Base-by-base conservation (phyloP, 345 rosid species). In the Lumnitzera racemosa region DNA sequence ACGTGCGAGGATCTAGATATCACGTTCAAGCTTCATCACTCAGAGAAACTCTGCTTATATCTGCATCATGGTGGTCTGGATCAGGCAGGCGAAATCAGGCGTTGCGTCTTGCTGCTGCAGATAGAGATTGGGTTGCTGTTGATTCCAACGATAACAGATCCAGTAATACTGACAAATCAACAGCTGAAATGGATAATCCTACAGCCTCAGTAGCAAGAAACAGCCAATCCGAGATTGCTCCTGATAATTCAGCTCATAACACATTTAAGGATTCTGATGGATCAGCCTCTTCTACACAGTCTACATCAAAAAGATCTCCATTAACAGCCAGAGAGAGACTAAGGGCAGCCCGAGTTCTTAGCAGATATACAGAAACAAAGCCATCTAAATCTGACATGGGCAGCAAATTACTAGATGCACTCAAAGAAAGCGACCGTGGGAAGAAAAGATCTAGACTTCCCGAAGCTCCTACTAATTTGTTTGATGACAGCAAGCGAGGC, bases 401-500 rank as follows among this genome's bases (percentile, higher is more conserved):
- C 41, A 89, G 85, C 66, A 89, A 78, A 17, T 80, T 87, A 16
- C 58, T 92, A 66, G 94, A 80, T 67, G 96, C 88, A 49, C 66
- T 89, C 62, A 85, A 77, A 56, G 94, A 80, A 65, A 80, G 91
- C 51, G 96, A 92, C 11, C 70, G 76, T 66, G 85, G 89, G 24
- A 89, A 83, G 75, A 82, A 73, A 74, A 83, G 74, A 67, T 81
- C 91, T 11, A 76, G 96, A 31, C 76, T 92, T 59, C 96, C 96
- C 0, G 90, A 89, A 72, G 98, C 96, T 16, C 98, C 96, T 1
- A 81, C 82, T 13, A 87, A 89, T 71, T 59, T 92, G 81, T 77
- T 92, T 16, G 96, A 92, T 66, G 96, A 92, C 75, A 87, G 91
- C 70, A 81, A 82, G 66, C 70, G 98, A 66, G 96, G 98, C 47